phyloP scores from a whole-genome alignment of 2,329 filamentous ascomycete species.

The Plectosphaerella sp. region DNA sequence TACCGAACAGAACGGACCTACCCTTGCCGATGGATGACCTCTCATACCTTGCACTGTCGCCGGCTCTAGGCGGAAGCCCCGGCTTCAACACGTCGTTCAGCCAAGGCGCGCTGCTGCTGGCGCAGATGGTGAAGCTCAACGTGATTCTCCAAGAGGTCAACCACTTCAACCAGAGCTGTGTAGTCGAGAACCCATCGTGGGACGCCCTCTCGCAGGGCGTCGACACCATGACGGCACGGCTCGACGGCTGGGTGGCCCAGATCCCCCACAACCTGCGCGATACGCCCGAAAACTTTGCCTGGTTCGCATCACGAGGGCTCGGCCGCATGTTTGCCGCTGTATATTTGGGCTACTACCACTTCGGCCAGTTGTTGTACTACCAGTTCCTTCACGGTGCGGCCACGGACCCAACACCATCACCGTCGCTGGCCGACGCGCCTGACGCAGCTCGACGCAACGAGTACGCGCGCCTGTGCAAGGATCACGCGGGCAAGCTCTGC shows the following conservation, averaged over 20 bases:
- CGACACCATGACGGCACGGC: slow-evolving; percentile 20
- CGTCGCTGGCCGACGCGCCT: slow-evolving; percentile 1
- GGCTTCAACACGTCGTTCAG: not conserved
- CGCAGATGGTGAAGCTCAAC: slow-evolving; percentile 21
- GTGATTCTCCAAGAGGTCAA: slow-evolving; percentile 33
- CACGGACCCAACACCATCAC: slow-evolving; percentile 6
- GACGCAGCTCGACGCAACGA: slow-evolving; percentile 18
- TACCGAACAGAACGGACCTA: slow-evolving; percentile 15
- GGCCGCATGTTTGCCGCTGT: slow-evolving; percentile 38
- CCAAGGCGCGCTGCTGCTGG: slow-evolving; percentile 19
- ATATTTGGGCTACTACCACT: slow-evolving; percentile 42
- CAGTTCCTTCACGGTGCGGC: slow-evolving; percentile 30
- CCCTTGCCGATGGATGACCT: slow-evolving; percentile 31
- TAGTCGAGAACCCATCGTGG: slow-evolving; percentile 16
- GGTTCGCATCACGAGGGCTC: slow-evolving; percentile 28
- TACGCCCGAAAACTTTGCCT: slow-evolving; percentile 30
- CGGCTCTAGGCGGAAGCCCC: not conserved
- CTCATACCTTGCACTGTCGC: slow-evolving; percentile 20
- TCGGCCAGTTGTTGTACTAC: slow-evolving; percentile 40
- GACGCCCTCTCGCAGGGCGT: slow-evolving; percentile 24
- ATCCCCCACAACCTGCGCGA: slow-evolving; percentile 30
- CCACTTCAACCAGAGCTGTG: slow-evolving; percentile 28
- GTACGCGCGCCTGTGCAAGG: slow-evolving; percentile 33
- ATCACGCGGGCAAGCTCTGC: slow-evolving; percentile 31
- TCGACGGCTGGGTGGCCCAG: slow-evolving; percentile 27